Evolutionary conservation across 2,329 filamentous ascomycete species (phyloP).

Genomic region (Elsinoe perseae): DNA sequence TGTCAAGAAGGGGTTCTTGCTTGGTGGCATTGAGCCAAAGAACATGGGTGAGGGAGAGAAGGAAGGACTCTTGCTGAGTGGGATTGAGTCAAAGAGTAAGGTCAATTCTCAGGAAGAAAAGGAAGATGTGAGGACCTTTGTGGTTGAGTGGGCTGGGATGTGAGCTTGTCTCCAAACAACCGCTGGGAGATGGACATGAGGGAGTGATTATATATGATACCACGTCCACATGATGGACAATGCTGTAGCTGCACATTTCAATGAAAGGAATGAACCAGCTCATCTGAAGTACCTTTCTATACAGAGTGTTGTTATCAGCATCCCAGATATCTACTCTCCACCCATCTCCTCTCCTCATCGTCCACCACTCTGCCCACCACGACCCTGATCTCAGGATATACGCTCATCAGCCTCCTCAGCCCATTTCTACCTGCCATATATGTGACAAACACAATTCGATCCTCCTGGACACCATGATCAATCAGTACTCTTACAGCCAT

Average conservation of each 20-base stretch:
- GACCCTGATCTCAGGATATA: constrained; percentile 80
- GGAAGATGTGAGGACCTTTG: constrained; percentile 65
- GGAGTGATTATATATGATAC: constrained; percentile 1
- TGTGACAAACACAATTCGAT: constrained; percentile 84
- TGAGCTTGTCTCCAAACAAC: constrained; percentile 38
- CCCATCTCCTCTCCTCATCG: constrained; percentile 79
- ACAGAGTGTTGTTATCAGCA: constrained; percentile 47
- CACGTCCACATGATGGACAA: background rate
- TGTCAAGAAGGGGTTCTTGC: constrained; percentile 89
- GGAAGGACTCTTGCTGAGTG: constrained; percentile 86
- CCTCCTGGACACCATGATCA: constrained; percentile 80
- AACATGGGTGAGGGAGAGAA: constrained; percentile 43
- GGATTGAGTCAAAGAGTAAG: constrained; percentile 40
- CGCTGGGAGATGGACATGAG: background rate
- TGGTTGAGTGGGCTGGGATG: constrained; percentile 91
- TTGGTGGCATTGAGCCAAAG: constrained; percentile 58
- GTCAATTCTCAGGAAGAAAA: no score
- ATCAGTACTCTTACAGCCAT: constrained; percentile 97
- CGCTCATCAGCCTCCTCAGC: constrained; percentile 73
- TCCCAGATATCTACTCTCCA: constrained; percentile 84
- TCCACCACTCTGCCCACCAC: constrained; percentile 76
- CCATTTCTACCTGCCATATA: constrained; percentile 82
- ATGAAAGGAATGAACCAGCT: background rate
- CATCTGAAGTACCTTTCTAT: background rate
- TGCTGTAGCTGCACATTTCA: background rate